These are phyloP conservation scores for Phaeotremella fagi DNA, from an alignment of 768 basidiomycete genomes.

Conservation along the genomic window DNA sequence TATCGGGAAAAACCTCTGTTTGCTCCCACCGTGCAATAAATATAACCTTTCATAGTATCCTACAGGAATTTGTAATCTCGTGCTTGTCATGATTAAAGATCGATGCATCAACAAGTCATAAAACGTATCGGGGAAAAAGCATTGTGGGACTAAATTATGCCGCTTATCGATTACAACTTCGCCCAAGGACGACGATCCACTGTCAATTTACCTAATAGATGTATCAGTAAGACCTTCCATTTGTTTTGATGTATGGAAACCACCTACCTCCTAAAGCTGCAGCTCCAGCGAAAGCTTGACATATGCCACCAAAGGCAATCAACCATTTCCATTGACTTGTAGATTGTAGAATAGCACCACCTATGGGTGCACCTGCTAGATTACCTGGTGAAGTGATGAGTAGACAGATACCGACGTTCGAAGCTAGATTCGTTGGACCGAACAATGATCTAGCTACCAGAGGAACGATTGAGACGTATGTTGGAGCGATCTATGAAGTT, in stretches of 20 bases:
- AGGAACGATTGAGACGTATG: not conserved
- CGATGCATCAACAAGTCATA: no score
- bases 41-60: no score
- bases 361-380: slow-evolving; percentile 4
- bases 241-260: not conserved
- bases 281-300: slow-evolving; percentile 6
- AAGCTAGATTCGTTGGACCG: not conserved
- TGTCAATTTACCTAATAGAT: not conserved
- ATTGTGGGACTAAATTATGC: not conserved
- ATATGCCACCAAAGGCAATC: slow-evolving; percentile 2
- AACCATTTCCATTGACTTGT: slow-evolving; percentile 14
- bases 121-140: no score
- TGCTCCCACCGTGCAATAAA: no score
- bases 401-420: not conserved
- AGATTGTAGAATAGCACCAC: slow-evolving; percentile 4
- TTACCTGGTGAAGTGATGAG: not conserved
- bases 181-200: not conserved
- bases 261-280: not conserved
- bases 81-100: no score
- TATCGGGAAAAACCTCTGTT: no score
- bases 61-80: no score
- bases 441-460: not conserved
- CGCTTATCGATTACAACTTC: not conserved
- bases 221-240: not conserved
- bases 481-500: not conserved